Evolutionary conservation across 768 basidiomycete species (phyloP).

Genomic region (Albatrellus ellisii): DNA sequence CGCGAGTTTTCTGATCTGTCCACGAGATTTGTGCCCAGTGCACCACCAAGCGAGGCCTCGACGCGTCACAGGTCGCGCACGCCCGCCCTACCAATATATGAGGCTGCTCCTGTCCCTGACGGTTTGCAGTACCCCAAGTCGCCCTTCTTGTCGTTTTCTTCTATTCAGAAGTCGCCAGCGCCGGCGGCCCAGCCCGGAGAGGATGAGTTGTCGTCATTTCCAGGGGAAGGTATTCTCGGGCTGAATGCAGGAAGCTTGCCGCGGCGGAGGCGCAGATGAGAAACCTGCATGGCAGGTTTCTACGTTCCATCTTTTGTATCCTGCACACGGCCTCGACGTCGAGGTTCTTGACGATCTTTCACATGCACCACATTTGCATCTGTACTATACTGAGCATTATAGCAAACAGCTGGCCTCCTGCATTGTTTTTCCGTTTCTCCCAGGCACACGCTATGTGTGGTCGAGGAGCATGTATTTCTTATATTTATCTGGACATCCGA

Average conservation of each 20-base stretch:
- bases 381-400: neutral
- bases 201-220: neutral
- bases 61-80: neutral
- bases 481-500: too few species aligned
- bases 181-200: neutral
- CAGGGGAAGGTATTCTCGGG: neutral
- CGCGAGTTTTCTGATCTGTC: constrained; percentile 4
- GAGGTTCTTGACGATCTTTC: too few species aligned
- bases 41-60: neutral
- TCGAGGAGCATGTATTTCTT: too few species aligned
- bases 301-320: too few species aligned
- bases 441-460: too few species aligned
- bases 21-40: neutral
- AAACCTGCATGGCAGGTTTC: neutral
- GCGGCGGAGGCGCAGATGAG: neutral
- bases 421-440: too few species aligned
- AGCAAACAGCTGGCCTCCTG: neutral
- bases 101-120: constrained; percentile 8
- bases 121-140: constrained; percentile 11
- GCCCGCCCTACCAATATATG: constrained; percentile 2
- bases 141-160: neutral
- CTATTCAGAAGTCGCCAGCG: neutral
- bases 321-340: too few species aligned
- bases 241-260: neutral
- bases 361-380: neutral